phyloP scores from a whole-genome alignment of 345 rosid species.

The Theobroma cacao region DNA sequence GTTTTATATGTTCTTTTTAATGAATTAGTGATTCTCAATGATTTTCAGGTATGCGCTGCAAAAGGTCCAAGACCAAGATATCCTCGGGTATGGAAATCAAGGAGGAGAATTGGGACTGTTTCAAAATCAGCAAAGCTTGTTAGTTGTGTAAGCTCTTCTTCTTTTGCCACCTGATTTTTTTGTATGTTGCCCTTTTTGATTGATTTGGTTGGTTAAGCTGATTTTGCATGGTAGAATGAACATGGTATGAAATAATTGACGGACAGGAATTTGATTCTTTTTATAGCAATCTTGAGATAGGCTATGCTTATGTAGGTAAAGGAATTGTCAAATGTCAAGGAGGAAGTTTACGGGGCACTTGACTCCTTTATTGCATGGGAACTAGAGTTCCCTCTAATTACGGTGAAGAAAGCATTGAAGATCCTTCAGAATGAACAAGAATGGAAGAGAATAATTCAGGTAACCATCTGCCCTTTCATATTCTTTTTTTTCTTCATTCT shows the following conservation, averaged over 20 bases:
- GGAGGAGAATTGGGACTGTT: slow-evolving; percentile 65
- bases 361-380: slow-evolving; percentile 97
- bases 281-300: slow-evolving; percentile 7
- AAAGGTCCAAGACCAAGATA: slow-evolving; percentile 91
- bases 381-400: slow-evolving; percentile 81
- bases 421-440: slow-evolving; percentile 68
- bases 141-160: slow-evolving; percentile 44
- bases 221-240: not conserved
- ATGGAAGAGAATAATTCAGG: slow-evolving; percentile 96
- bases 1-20: not conserved
- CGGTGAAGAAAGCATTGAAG: slow-evolving; percentile 87
- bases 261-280: not conserved
- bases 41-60: slow-evolving; percentile 66
- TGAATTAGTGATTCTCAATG: not conserved
- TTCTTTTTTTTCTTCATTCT: not conserved
- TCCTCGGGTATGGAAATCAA: slow-evolving; percentile 91
- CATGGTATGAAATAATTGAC: not conserved
- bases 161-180: too few species aligned
- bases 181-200: too few species aligned
- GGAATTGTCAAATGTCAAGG: slow-evolving; percentile 76
- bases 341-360: slow-evolving; percentile 91
- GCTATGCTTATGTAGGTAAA: slow-evolving; percentile 48
- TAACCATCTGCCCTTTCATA: not conserved
- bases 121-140: slow-evolving; percentile 81
- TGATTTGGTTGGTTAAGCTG: not conserved